phyloP scores from a whole-genome alignment of 768 basidiomycete species.

The Psilocybe subaeruginosa region DNA sequence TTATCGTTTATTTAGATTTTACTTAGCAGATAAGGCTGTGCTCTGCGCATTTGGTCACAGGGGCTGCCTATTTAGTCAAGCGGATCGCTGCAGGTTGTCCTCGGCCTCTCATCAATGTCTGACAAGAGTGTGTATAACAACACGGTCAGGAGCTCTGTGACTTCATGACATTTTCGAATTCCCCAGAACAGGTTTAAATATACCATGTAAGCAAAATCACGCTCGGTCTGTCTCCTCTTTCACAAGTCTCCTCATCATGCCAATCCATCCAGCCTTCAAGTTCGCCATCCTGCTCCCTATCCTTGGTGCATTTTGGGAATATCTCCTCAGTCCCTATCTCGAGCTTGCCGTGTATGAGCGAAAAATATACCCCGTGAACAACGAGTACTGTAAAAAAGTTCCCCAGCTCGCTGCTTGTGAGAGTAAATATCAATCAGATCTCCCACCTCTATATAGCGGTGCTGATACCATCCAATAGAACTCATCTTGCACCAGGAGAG shows the following conservation, averaged over 20 bases:
- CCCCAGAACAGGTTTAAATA: slow-evolving; percentile 1
- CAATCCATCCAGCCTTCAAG: slow-evolving; percentile 24
- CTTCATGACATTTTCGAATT: background rate
- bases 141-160: background rate
- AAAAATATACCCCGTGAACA: slow-evolving; percentile 45
- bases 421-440: slow-evolving; percentile 42
- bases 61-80: background rate
- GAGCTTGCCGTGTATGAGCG: slow-evolving; percentile 46
- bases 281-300: slow-evolving; percentile 40
- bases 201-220: background rate
- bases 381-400: slow-evolving; percentile 49
- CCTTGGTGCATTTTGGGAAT: slow-evolving; percentile 46
- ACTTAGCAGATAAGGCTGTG: background rate
- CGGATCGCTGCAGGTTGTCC: background rate
- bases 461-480: slow-evolving; percentile 37
- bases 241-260: slow-evolving; percentile 4
- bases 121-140: slow-evolving; percentile 3
- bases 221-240: background rate
- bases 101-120: background rate
- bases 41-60: background rate
- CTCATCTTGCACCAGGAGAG: slow-evolving; percentile 58
- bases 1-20: background rate
- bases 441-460: background rate
- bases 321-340: slow-evolving; percentile 51
- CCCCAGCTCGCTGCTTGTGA: slow-evolving; percentile 69